These are phyloP conservation scores for Neurospora sp. DNA, from an alignment of 495 filamentous ascomycete genomes.

Conservation along the genomic window DNA sequence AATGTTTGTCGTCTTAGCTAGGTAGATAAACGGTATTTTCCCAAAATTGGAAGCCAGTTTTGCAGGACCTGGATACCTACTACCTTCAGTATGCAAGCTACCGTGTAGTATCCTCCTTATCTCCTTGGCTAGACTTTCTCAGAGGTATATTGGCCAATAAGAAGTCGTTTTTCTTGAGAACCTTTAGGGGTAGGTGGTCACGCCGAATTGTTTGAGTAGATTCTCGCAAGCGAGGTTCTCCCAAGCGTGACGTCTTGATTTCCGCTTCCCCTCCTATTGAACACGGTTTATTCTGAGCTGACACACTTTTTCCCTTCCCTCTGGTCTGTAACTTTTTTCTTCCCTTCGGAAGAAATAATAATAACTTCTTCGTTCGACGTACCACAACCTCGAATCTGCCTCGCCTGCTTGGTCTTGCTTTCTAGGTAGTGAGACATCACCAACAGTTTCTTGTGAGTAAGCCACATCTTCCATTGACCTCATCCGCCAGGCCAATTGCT, in stretches of 20 bases:
- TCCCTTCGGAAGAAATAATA: background rate
- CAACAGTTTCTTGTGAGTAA: background rate
- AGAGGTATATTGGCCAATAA: background rate
- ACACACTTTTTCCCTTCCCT: background rate
- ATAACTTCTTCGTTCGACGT: background rate
- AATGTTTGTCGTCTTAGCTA: background rate
- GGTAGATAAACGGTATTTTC: background rate
- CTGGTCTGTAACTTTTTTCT: background rate
- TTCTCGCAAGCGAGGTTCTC: background rate
- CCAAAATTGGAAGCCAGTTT: background rate
- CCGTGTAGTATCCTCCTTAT: background rate
- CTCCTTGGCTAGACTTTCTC: background rate
- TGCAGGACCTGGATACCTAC: too few species aligned
- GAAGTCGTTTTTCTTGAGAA: background rate
- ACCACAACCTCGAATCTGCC: background rate
- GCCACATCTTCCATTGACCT: background rate
- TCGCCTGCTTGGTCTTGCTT: background rate
- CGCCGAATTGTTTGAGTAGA: background rate
- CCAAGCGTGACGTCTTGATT: background rate
- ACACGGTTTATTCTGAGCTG: background rate
- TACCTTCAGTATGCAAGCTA: background rate
- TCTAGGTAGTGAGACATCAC: background rate
- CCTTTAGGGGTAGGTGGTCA: background rate
- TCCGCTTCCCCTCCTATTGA: background rate
- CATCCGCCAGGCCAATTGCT: background rate